Percentiles rank a stretch among this genome's conserved stretches.
phyloP scores from a whole-genome alignment of 768 basidiomycete species.

The Calvatia gigantea region DNA sequence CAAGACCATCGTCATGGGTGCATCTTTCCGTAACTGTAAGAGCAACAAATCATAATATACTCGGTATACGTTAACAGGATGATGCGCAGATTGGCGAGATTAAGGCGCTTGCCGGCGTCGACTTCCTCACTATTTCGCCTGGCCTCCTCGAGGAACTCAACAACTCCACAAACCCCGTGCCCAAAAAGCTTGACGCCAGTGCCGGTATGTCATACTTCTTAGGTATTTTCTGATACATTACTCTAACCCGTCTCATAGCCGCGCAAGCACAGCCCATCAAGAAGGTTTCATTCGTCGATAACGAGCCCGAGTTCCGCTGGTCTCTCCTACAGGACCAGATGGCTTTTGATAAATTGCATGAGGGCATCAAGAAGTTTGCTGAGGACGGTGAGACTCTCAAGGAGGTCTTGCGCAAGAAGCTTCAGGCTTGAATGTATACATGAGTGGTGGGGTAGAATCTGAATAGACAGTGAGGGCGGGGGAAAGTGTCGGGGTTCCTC shows the following conservation, averaged over 20 bases:
- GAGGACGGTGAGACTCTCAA: constrained; percentile 93
- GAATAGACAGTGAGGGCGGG: no score
- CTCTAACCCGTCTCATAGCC: constrained; percentile 29
- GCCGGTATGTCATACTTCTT: constrained; percentile 41
- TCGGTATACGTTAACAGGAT: no score
- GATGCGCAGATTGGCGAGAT: constrained; percentile 79
- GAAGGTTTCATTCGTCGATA: constrained; percentile 84
- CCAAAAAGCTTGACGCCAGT: constrained; percentile 75
- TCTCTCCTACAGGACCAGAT: constrained; percentile 86
- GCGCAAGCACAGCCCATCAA: constrained; percentile 56
- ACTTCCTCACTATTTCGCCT: constrained; percentile 96
- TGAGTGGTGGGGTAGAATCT: not conserved
- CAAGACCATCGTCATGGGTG: constrained; percentile 99
- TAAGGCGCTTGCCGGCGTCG: constrained; percentile 91
- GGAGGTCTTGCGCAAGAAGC: constrained; percentile 67
- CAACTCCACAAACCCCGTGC: constrained; percentile 71
- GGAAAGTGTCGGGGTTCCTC: no score
- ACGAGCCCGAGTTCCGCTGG: constrained; percentile 98
- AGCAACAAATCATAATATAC: no score
- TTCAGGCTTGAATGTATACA: constrained; percentile 39
- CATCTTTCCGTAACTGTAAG: constrained; percentile 97
- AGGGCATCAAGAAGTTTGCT: constrained; percentile 98
- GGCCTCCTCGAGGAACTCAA: constrained; percentile 89
- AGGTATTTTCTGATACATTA: constrained; percentile 2
- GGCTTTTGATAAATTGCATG: constrained; percentile 99